These are phyloP conservation scores for Adansonia madagascariensis DNA, from an alignment of 441 rosid genomes.

Conservation along the genomic window DNA sequence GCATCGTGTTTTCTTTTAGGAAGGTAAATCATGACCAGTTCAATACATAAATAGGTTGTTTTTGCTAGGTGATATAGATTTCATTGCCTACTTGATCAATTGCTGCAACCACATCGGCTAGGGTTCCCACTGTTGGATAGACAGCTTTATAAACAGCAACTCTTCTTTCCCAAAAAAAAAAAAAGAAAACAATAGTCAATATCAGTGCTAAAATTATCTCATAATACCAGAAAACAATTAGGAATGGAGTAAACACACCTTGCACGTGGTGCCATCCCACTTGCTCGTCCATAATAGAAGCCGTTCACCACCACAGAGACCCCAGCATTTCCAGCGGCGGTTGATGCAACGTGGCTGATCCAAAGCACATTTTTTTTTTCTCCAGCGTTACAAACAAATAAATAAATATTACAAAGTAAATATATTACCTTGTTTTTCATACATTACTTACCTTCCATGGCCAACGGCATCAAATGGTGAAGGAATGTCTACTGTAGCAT, in stretches of 20 bases:
- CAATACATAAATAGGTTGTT: not conserved
- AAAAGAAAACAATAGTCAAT: not conserved
- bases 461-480: constrained; percentile 86
- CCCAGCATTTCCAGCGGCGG: constrained; percentile 64
- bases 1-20: not conserved
- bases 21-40: not conserved
- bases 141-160: constrained; percentile 69
- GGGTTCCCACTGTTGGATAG: constrained; percentile 58
- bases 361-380: constrained; percentile 1
- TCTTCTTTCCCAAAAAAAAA: constrained; percentile 30
- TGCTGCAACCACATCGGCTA: constrained; percentile 70
- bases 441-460: constrained; percentile 83
- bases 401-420: not conserved
- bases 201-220: not conserved
- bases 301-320: constrained; percentile 63
- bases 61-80: not conserved
- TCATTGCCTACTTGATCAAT: constrained; percentile 57
- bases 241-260: constrained; percentile 41
- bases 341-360: constrained; percentile 68
- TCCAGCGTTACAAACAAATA: not conserved
- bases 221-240: not conserved
- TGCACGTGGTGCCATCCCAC: constrained; percentile 75
- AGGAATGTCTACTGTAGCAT: constrained; percentile 65
- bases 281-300: constrained; percentile 58
- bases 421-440: not conserved